These are phyloP conservation scores for Fusarium coicis DNA, from an alignment of 2,329 filamentous ascomycete species.

Conservation along the genomic window DNA sequence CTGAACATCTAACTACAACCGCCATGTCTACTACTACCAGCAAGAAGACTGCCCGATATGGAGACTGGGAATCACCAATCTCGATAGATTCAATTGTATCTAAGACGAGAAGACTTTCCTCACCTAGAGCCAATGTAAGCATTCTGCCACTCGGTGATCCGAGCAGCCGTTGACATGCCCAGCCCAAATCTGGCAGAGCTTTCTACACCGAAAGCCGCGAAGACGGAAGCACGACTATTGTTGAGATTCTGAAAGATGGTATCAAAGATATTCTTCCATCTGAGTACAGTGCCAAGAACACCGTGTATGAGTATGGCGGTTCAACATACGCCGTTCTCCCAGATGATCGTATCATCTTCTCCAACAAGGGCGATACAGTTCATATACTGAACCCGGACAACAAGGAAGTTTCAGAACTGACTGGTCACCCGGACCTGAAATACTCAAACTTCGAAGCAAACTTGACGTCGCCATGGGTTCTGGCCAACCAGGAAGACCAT, in stretches of 20 bases:
- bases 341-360: constrained; percentile 58
- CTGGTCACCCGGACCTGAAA: constrained; percentile 50
- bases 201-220: constrained; percentile 53
- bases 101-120: constrained; percentile 47
- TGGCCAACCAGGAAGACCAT: constrained; percentile 66
- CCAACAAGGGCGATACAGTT: constrained; percentile 56
- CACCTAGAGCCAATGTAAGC: constrained; percentile 52
- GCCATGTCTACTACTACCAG: constrained; percentile 22
- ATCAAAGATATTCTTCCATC: constrained; percentile 55
- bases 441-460: constrained; percentile 60
- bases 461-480: constrained; percentile 52
- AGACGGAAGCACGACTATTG: constrained; percentile 57
- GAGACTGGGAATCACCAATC: constrained; percentile 55
- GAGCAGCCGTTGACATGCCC: not conserved
- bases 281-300: constrained; percentile 56
- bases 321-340: constrained; percentile 54
- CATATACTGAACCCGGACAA: constrained; percentile 54
- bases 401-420: constrained; percentile 48
- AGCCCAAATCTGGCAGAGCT: constrained; percentile 47
- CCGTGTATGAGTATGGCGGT: constrained; percentile 65
- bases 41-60: constrained; percentile 47
- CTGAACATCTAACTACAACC: constrained; percentile 2
- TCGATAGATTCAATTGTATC: constrained; percentile 51
- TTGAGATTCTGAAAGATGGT: constrained; percentile 52
- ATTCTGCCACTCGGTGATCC: not conserved